Conservation (phyloP, 345 rosid genomes). For the Corymbia maculata region DNA sequence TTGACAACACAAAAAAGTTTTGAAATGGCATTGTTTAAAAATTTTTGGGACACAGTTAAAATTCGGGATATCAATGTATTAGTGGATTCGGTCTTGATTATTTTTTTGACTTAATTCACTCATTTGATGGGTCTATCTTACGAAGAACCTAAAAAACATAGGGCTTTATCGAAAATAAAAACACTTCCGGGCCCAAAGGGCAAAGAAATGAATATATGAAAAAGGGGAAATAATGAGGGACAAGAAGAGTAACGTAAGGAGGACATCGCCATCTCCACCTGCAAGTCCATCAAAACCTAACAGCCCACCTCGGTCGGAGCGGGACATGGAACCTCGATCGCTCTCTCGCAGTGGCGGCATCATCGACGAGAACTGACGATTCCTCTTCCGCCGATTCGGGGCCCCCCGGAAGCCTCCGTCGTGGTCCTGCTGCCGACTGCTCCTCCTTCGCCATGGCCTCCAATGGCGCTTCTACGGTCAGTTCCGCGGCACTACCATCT, state of each 20-base stretch:
- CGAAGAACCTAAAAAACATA: background rate
- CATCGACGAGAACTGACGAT: background rate
- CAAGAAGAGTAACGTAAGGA: background rate
- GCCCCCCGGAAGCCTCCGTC: constrained; percentile 9
- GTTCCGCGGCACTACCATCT: background rate
- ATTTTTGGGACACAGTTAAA: background rate
- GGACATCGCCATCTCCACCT: constrained; percentile 3
- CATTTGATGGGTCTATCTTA: background rate
- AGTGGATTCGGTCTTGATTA: fast-evolving
- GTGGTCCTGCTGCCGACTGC: background rate
- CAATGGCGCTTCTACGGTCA: constrained; percentile 85
- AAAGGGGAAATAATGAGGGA: background rate
- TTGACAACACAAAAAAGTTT: background rate
- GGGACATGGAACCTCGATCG: background rate
- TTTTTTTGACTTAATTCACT: background rate
- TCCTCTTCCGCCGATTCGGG: background rate
- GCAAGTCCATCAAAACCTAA: constrained; percentile 9
- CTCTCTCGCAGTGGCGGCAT: background rate
- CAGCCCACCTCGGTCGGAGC: background rate
- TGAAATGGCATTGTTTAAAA: background rate
- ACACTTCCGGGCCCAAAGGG: background rate
- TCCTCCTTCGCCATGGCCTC: constrained; percentile 45
- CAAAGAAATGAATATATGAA: background rate
- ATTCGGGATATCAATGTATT: fast-evolving
- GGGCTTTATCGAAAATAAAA: background rate